Percentiles rank a stretch among this genome's conserved stretches.
phyloP scores from a whole-genome alignment of 2,329 filamentous ascomycete species.

The Xylaria hypoxylon region DNA sequence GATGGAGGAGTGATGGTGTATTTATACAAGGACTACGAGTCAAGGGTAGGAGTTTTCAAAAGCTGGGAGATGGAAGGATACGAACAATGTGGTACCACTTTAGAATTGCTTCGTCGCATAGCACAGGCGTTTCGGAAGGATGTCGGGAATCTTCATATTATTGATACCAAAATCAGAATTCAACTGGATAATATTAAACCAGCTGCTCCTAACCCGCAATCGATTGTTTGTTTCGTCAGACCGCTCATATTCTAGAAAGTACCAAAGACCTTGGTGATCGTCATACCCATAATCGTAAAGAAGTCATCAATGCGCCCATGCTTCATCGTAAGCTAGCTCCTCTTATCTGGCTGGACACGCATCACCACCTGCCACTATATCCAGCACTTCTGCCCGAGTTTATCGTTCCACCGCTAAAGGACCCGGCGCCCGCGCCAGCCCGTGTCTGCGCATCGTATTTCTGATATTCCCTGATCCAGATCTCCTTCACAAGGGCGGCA shows the following conservation, averaged over 20 bases:
- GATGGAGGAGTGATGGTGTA: slow-evolving; percentile 30
- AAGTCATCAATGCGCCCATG: slow-evolving; percentile 34
- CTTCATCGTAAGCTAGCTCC: slow-evolving; percentile 19
- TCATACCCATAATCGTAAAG: slow-evolving; percentile 32
- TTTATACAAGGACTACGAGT: neutral
- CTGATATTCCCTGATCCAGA: slow-evolving; percentile 69
- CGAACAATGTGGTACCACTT: neutral
- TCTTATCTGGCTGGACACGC: neutral
- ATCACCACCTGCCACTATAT: slow-evolving; percentile 31
- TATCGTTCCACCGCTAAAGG: slow-evolving; percentile 30
- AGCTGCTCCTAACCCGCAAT: slow-evolving; percentile 24
- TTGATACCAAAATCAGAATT: slow-evolving; percentile 41
- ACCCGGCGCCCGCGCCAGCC: slow-evolving; percentile 39
- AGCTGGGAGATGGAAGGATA: neutral
- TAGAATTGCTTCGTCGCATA: slow-evolving; percentile 42
- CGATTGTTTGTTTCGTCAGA: slow-evolving; percentile 21
- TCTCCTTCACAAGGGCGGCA: slow-evolving; percentile 60
- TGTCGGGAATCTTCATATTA: slow-evolving; percentile 29
- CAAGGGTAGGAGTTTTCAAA: neutral
- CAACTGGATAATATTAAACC: slow-evolving; percentile 26
- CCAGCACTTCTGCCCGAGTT: slow-evolving; percentile 36
- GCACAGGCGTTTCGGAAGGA: slow-evolving; percentile 46
- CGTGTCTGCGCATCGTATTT: slow-evolving; percentile 64
- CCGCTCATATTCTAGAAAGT: slow-evolving; percentile 5
- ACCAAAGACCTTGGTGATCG: slow-evolving; percentile 9